These are phyloP conservation scores for Blastomyces parvus DNA, from an alignment of 2,329 filamentous ascomycete genomes.

Conservation along the genomic window DNA sequence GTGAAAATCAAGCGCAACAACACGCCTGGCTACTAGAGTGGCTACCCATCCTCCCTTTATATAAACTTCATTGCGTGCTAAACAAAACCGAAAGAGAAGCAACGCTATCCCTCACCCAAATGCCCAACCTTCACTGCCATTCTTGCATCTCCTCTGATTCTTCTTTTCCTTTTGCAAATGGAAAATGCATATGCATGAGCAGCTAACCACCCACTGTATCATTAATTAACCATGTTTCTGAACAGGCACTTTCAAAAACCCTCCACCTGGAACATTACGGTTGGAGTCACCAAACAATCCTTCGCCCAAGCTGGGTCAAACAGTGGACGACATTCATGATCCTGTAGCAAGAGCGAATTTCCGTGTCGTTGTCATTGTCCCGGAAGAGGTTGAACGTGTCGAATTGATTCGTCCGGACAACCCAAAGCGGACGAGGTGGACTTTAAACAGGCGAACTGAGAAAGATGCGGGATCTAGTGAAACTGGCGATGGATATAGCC, in stretches of 20 bases:
- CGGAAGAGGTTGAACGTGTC: conserved; percentile 65
- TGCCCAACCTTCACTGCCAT: background rate
- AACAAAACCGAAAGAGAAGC: background rate
- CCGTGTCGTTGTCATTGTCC: conserved; percentile 75
- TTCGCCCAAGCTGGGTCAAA: conserved; percentile 47
- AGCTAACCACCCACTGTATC: background rate
- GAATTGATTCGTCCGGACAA: conserved; percentile 60
- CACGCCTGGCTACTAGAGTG: background rate
- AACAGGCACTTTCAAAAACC: conserved; percentile 58
- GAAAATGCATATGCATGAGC: background rate
- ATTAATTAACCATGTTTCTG: background rate
- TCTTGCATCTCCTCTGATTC: background rate
- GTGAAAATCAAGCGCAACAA: background rate
- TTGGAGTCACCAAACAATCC: conserved; percentile 40
- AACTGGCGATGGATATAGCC: conserved; percentile 10
- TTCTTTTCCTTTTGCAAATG: conserved; percentile 1
- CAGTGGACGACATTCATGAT: conserved; percentile 63
- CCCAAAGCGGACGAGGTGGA: conserved; percentile 58
- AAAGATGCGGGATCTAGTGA: conserved; percentile 25
- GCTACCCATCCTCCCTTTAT: background rate
- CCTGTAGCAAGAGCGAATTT: conserved; percentile 62
- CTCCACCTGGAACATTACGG: conserved; percentile 57
- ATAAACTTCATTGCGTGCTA: too few relatives aligned
- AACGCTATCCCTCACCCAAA: background rate
- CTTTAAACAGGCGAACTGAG: conserved; percentile 40